These are phyloP conservation scores for Desmodesmus armatus DNA, from an alignment of 139 green algal species.

Conservation along the genomic window DNA sequence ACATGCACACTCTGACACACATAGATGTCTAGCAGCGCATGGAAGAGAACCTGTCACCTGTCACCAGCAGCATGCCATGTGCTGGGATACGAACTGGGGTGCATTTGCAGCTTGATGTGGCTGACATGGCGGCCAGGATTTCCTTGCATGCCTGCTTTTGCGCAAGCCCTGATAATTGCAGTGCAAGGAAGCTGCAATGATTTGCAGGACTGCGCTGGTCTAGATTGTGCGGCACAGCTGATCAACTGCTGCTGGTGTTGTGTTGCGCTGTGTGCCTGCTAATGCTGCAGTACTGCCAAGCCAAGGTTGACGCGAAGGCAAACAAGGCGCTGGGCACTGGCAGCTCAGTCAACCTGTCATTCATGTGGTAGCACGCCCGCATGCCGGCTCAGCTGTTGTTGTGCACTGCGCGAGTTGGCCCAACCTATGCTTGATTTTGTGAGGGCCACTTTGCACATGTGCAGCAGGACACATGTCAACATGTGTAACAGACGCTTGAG, in stretches of 20 bases:
- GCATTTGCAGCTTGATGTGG: no score
- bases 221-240: neutral
- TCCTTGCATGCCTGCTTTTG: neutral
- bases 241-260: neutral
- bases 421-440: no score
- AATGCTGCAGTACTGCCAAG: slow-evolving; percentile 18
- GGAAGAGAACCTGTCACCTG: no score
- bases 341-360: slow-evolving; percentile 32
- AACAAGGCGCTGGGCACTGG: slow-evolving; percentile 41
- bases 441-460: no score
- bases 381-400: neutral
- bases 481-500: no score
- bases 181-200: neutral
- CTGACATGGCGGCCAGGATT: neutral
- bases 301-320: slow-evolving; percentile 12
- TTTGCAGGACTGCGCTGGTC: neutral
- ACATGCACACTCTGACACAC: no score
- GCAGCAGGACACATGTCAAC: no score
- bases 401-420: no score
- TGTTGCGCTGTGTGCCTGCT: neutral
- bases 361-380: slow-evolving; percentile 18
- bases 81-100: no score
- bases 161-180: neutral
- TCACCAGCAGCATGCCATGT: no score
- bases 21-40: no score